These are phyloP conservation scores for Rugonectria rugulosa DNA, from an alignment of 2,329 filamentous ascomycete species.

Conservation along the genomic window DNA sequence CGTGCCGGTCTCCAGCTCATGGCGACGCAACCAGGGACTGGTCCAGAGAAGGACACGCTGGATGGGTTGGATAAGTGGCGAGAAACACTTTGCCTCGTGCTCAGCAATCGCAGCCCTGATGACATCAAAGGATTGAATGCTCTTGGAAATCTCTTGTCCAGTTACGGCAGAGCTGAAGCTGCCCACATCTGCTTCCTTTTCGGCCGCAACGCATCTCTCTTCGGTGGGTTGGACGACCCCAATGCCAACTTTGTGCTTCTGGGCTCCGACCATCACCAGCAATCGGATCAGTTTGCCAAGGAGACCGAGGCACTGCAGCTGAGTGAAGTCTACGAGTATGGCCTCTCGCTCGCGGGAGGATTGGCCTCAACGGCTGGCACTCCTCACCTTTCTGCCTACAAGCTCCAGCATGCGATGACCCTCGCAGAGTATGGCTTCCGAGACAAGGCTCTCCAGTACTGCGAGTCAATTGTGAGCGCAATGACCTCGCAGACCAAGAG, in stretches of 20 bases:
- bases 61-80: conserved; percentile 93
- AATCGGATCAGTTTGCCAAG: conserved; percentile 74
- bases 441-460: conserved; percentile 88
- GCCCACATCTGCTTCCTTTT: conserved; percentile 96
- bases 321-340: conserved; percentile 97
- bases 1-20: conserved; percentile 92
- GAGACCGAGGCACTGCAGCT: conserved; percentile 89
- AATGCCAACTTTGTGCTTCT: conserved; percentile 82
- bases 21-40: conserved; percentile 71
- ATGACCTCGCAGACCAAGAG: conserved; percentile 83
- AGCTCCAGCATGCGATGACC: conserved; percentile 84
- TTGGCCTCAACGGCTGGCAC: conserved; percentile 62
- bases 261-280: conserved; percentile 80
- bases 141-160: conserved; percentile 80
- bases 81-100: conserved; percentile 84
- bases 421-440: conserved; percentile 85
- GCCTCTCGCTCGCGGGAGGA: conserved; percentile 72
- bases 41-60: conserved; percentile 73
- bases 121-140: conserved; percentile 81
- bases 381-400: conserved; percentile 89
- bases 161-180: conserved; percentile 89
- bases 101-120: conserved; percentile 85
- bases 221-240: conserved; percentile 85
- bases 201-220: conserved; percentile 72
- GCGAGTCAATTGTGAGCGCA: conserved; percentile 79